Evolutionary conservation across 352 stramenopile species (phyloP).

Genomic region (Phytophthora rubi): DNA sequence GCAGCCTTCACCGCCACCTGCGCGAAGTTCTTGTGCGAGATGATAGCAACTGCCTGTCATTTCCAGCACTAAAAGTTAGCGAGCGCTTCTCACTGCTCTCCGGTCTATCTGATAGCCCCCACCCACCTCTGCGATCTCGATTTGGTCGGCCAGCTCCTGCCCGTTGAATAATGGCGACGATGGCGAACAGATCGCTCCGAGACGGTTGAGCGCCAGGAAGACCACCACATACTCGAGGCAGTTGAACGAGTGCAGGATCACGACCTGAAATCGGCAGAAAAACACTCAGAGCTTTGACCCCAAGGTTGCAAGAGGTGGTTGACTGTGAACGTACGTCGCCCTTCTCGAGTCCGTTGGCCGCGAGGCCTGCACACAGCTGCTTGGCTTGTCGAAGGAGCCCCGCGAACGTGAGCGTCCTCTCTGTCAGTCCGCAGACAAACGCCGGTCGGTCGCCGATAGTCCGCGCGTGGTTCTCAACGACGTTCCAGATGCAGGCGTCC

Average conservation of each 20-base stretch:
- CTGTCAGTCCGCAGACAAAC: slow-evolving; percentile 53
- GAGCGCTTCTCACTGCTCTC: neutral
- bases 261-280: slow-evolving; percentile 39
- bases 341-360: slow-evolving; percentile 44
- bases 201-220: neutral
- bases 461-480: slow-evolving; percentile 42
- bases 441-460: slow-evolving; percentile 31
- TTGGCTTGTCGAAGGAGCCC: slow-evolving; percentile 33
- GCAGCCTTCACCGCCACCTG: neutral
- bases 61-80: neutral
- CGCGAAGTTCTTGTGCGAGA: neutral
- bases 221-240: slow-evolving; percentile 1
- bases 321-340: slow-evolving; percentile 39
- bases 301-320: no score
- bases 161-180: neutral
- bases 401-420: slow-evolving; percentile 45
- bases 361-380: slow-evolving; percentile 43
- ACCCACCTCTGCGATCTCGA: slow-evolving; percentile 7
- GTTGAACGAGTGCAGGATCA: slow-evolving; percentile 46
- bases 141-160: neutral
- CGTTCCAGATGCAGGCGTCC: slow-evolving; percentile 47
- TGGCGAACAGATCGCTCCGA: neutral
- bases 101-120: neutral
- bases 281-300: slow-evolving; percentile 10
- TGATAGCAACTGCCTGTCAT: neutral